Evolutionary conservation across 805 yeast species (phyloP), one percentile per base, ranked within the genome.

Genomic region (Clavispora vitiphila): DNA sequence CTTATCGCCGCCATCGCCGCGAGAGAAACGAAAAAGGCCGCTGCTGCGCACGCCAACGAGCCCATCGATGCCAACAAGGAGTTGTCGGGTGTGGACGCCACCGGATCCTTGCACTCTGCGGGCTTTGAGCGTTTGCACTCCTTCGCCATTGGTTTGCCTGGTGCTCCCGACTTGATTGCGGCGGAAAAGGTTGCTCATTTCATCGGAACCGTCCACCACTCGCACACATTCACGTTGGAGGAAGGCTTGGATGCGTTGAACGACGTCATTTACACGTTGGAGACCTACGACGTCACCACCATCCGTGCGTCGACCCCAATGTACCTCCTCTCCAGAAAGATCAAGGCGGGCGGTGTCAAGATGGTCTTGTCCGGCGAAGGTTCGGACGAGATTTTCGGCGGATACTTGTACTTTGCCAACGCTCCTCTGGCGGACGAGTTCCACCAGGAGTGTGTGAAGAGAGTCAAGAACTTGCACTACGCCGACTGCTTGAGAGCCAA

Each of bases 321-420:
- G 99, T 93, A 90, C 75, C 72, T 93, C 57, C 74, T 93, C 53
- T 84, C 96, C 12, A 80, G 99, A 68, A 93, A 93, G 74, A 93
- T 93, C 74, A 93, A 93, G 76, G 99, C 99, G 39, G 97, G 91
- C 70, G 99, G 99, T 67, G 96, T 93, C 57, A 93, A 93, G 81
- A 93, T 93, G 99, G 99, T 93, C 31, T 72, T 93, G 44, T 86
- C 96, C 29, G 99, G 99, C 62, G 99, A 93, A 71, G 99, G 99
- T 50, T 88, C 97, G 22, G 99, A 93, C 68, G 99, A 93, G 76
- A 84, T 93, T 65, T 93, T 93, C 62, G 99, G 99, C 56, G 99
- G 99, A 42, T 93, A 93, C 78, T 73, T 93, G 56, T 93, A 93
- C 76, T 93, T 93, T 61, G 98, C 96, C 39, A 81, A 86, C 61